phyloP scores from a whole-genome alignment of 331 rosid species.

The Dryas integrifolia region DNA sequence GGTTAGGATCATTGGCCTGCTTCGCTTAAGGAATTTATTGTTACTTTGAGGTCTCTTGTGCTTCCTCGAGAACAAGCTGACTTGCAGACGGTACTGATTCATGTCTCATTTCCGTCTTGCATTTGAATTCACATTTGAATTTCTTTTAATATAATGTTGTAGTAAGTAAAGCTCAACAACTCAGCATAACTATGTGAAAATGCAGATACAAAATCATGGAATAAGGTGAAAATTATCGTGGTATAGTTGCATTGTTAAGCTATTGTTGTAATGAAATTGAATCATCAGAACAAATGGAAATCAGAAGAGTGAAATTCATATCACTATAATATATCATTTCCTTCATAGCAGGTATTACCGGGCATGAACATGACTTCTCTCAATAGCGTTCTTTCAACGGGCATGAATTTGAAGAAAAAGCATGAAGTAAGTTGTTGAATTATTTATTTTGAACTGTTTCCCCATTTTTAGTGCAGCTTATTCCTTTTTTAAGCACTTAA shows the following conservation, averaged over 20 bases:
- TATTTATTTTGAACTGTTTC: constrained; percentile 16
- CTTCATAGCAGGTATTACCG: constrained; percentile 57
- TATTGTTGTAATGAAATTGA: not conserved
- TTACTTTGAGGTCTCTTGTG: constrained; percentile 58
- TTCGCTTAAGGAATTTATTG: constrained; percentile 57
- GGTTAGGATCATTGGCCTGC: constrained; percentile 73
- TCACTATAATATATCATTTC: not conserved
- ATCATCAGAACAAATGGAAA: not conserved
- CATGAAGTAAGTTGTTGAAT: constrained; percentile 60
- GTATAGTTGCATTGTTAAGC: not conserved
- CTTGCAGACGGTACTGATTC: constrained; percentile 47
- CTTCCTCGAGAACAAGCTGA: constrained; percentile 61
- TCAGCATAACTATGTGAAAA: not conserved
- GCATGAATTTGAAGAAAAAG: constrained; percentile 84
- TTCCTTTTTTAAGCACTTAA: not conserved
- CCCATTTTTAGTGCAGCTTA: not conserved
- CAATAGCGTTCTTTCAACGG: constrained; percentile 71
- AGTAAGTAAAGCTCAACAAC: not conserved
- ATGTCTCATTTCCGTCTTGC: not conserved
- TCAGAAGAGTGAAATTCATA: not conserved
- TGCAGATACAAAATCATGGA: not conserved
- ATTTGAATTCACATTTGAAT: not conserved
- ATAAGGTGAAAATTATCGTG: not conserved
- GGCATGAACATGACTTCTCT: constrained; percentile 49
- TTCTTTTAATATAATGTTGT: not conserved